These are phyloP conservation scores for Ogataea henricii DNA, from an alignment of 805 yeast species.

Conservation along the genomic window DNA sequence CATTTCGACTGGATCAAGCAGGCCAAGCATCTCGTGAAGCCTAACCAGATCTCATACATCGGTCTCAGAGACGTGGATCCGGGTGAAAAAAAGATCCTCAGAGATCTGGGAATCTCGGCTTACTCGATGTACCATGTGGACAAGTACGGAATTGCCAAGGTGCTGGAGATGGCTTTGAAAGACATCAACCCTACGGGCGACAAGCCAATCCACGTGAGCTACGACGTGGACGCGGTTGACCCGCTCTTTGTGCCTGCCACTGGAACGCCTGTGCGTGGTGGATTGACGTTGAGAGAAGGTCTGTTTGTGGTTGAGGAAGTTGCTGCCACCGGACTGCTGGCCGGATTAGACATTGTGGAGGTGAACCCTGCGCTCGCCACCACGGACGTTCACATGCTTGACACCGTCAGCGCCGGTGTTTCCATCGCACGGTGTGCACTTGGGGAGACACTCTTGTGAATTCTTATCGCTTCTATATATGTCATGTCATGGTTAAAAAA, in stretches of 20 bases:
- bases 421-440: conserved; percentile 91
- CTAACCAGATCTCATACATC: conserved; percentile 81
- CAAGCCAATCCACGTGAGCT: conserved; percentile 82
- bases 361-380: conserved; percentile 87
- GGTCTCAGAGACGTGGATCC: conserved; percentile 92
- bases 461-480: neutral
- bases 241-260: conserved; percentile 95
- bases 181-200: conserved; percentile 70
- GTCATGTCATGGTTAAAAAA: neutral
- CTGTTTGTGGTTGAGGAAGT: conserved; percentile 88
- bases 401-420: conserved; percentile 87
- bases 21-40: conserved; percentile 61
- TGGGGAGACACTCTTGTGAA: conserved; percentile 80
- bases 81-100: conserved; percentile 77
- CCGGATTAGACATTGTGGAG: conserved; percentile 90
- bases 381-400: conserved; percentile 71
- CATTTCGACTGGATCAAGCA: conserved; percentile 67
- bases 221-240: conserved; percentile 96
- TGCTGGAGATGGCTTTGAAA: conserved; percentile 87
- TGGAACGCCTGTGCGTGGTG: conserved; percentile 97
- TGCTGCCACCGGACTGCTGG: conserved; percentile 85
- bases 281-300: conserved; percentile 91
- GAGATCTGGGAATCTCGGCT: conserved; percentile 73
- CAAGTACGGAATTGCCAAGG: conserved; percentile 88
- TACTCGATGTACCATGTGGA: conserved; percentile 96